Base-by-base conservation (phyloP, 352 stramenopile species). In the Phytophthora sojae region DNA sequence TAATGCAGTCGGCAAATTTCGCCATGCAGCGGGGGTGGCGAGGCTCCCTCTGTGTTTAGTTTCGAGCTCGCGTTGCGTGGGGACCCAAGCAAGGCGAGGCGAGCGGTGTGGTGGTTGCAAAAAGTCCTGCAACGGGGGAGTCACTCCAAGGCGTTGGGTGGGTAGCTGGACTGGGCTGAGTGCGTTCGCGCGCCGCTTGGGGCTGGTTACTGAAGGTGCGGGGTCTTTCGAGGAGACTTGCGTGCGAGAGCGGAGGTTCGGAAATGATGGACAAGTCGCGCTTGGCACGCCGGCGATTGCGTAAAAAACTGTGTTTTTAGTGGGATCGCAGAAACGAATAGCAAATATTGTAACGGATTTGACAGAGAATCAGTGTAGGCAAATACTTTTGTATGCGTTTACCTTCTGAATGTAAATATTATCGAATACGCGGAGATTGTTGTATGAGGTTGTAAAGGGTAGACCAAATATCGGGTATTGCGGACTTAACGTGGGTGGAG, bases 1-100 rank as follows among this genome's bases (percentile, higher is more conserved):
- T 81, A 57, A 81, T 73, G 58, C 61, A 81, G 71, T 73, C 75
- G 56, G 75, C 70, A 64, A 81, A 81, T 68, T 81, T 81, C 67
- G 75, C 75, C 75, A 81, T 81, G 64, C 64, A 81, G 69, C 49
- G 64, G 69, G 57, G 69, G 68, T 75, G 51, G 32, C 39, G 45
- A 75, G 52, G 44, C 62, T 71, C 57, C 62, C 56, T 75, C 54
- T 72, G 17, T 67, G 62, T 64, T 39, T 59, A 59, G 47, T 67
- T 68, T 65, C 39, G 29, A 57, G 45, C 57, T 71, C 58, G 54
- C 67, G 54, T 65, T 74, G 62, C 47, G 61, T 75, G 37, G 62
- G 25, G 56, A 69, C 15, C 52, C 60, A 66, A 61, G 69, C 69
- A 68, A 76, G 59, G 57, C 63, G 69, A 72, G 37, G 52, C 35